These are phyloP conservation scores for Nakazawaea ishiwadae DNA, from an alignment of 805 yeast genomes.

Conservation along the genomic window DNA sequence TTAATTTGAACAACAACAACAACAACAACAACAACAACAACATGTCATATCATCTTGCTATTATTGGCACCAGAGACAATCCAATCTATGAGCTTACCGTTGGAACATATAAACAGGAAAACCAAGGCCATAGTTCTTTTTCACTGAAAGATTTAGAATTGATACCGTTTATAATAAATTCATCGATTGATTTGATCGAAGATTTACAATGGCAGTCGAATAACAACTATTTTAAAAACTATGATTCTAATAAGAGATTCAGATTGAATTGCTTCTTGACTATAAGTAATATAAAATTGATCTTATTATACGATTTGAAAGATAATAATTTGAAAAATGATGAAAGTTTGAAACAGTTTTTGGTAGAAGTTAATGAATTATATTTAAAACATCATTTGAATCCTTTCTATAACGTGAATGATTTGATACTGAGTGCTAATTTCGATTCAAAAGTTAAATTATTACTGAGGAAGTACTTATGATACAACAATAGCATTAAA, in stretches of 20 bases:
- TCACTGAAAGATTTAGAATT: slow-evolving; percentile 70
- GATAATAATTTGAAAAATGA: slow-evolving; percentile 65
- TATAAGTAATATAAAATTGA: slow-evolving; percentile 79
- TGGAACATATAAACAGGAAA: slow-evolving; percentile 64
- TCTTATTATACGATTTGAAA: slow-evolving; percentile 60
- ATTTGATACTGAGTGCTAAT: slow-evolving; percentile 64
- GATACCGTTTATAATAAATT: slow-evolving; percentile 82
- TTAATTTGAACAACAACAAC: neutral
- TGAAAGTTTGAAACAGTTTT: slow-evolving; percentile 75
- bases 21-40: neutral
- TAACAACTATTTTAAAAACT: slow-evolving; percentile 63
- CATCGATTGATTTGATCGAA: slow-evolving; percentile 88
- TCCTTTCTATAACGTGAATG: slow-evolving; percentile 80
- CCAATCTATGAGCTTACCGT: slow-evolving; percentile 88
- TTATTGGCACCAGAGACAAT: slow-evolving; percentile 80
- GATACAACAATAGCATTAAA: no score
- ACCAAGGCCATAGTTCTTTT: slow-evolving; percentile 61
- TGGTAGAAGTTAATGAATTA: slow-evolving; percentile 79
- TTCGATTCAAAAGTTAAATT: slow-evolving; percentile 73
- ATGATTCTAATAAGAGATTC: slow-evolving; percentile 84
- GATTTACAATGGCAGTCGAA: slow-evolving; percentile 78
- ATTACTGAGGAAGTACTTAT: slow-evolving; percentile 74
- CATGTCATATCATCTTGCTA: slow-evolving; percentile 82
- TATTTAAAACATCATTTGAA: slow-evolving; percentile 81
- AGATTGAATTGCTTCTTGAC: slow-evolving; percentile 82